Evolutionary conservation across 768 basidiomycete species (phyloP), one percentile per base, ranked within the genome.

Genomic region (Auricularia auricula-judae): DNA sequence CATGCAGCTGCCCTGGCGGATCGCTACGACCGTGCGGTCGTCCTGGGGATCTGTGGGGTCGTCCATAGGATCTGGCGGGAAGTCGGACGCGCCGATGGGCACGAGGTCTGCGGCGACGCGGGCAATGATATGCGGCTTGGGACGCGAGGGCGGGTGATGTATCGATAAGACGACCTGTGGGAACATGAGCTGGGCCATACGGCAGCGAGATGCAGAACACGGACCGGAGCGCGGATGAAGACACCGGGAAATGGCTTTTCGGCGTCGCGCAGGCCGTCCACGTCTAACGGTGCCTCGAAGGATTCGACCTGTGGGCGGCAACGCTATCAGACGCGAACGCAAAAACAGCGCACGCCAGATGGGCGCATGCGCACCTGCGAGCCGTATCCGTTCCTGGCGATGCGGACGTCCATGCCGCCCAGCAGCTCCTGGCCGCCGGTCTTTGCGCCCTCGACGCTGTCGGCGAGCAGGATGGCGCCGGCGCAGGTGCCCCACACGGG

Each of bases 401-500:
- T 86, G 3, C 83, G 84, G 66, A 96, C 81, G 3, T 86, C 84
- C 70, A 97, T 83, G 7, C 88, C 93, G 36, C 86, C 86, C 11
- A 96, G 76, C 14, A 94, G 80, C 69, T 94, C 90, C 73, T 96
- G 93, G 1, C 93, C 93, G 36, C 89, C 91, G 70, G 86, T 87
- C 78, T 93, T 93, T 3, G 86, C 83, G 54, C 88, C 87, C 54
- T 87, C 84, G 2, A 92, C 83, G 12, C 80, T 76, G 67, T 87
- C 80, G 2, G 93, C 83, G 58, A 98, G 82, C 21, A 98, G 78
- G 63, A 98, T 97, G 47, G 94, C 94, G 11, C 96, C 95, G 0
- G 95, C 95, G 74, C 95, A 98, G 0, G 93, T 97, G 2, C 95
- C 95, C 93, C 93, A 98, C 2, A 94, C 84, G 0, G 92, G 86